These are phyloP conservation scores for Penicillium dipodomyicola DNA, from an alignment of 495 filamentous ascomycete genomes.

Conservation along the genomic window DNA sequence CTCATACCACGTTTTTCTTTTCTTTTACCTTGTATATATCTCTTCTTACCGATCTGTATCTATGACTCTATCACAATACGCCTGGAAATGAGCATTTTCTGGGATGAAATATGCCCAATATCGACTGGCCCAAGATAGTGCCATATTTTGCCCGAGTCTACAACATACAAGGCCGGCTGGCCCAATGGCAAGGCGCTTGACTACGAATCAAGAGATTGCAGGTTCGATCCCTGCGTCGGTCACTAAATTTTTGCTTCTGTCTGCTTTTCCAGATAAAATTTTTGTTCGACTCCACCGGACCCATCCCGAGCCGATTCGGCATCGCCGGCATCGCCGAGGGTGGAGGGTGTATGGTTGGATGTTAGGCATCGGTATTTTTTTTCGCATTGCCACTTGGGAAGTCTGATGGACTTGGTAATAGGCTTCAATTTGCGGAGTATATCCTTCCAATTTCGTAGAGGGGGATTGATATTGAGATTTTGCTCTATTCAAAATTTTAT, in stretches of 20 bases:
- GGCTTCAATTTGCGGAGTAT: not conserved
- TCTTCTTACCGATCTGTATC: not conserved
- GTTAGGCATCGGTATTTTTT: not conserved
- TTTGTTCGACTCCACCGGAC: slow-evolving; percentile 10
- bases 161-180: slow-evolving; percentile 41
- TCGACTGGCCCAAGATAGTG: not conserved
- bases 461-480: too few species aligned
- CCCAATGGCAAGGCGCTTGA: slow-evolving; percentile 72
- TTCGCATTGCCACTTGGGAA: not conserved
- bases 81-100: not conserved
- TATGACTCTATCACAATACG: not conserved
- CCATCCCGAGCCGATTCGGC: not conserved
- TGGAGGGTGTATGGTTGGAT: not conserved
- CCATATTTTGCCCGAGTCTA: not conserved
- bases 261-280: not conserved
- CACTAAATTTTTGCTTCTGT: slow-evolving; percentile 15
- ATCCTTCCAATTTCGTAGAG: too few species aligned
- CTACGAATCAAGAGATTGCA: slow-evolving; percentile 66
- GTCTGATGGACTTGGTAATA: not conserved
- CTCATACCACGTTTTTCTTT: not conserved
- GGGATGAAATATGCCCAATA: not conserved
- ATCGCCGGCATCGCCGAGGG: not conserved
- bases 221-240: slow-evolving; percentile 44
- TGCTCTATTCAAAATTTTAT: not conserved
- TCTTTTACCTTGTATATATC: not conserved